Evolutionary conservation across 192 early-diverging fungal genomes (phyloP).

Genomic region (Backusella luteola): DNA sequence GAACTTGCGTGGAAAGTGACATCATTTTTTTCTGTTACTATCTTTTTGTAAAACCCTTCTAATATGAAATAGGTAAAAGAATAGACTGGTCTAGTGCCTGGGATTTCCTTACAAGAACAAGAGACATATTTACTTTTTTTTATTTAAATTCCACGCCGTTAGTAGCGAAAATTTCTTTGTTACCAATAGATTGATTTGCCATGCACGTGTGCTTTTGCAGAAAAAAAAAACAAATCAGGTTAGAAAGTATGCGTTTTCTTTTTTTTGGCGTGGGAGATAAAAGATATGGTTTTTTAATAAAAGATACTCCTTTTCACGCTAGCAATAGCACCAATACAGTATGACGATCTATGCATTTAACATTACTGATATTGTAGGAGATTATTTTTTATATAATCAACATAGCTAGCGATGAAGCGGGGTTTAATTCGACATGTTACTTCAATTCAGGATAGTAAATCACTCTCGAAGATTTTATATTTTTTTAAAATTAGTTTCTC

Average conservation of each 20-base stretch:
- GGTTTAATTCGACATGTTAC: neutral
- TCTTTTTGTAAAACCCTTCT: too few relatives aligned
- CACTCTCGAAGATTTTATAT: neutral
- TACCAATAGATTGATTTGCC: neutral
- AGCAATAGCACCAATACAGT: neutral
- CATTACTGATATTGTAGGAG: neutral
- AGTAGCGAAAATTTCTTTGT: neutral
- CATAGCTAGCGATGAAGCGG: neutral
- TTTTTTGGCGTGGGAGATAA: neutral
- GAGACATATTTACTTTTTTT: neutral
- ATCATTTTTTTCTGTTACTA: neutral
- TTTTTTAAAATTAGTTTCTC: neutral
- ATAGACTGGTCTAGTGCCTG: neutral
- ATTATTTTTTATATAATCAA: neutral
- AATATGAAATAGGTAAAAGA: too few relatives aligned
- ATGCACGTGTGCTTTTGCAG: conserved; percentile 5
- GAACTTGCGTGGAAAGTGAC: neutral
- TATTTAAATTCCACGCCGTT: neutral
- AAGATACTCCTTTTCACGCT: neutral
- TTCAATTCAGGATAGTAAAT: neutral
- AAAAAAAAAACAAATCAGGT: neutral
- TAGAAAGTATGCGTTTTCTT: neutral
- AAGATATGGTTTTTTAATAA: neutral
- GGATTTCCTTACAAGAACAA: neutral
- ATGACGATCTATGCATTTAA: neutral